Evolutionary conservation across 2,329 filamentous ascomycete species (phyloP).

Genomic region (Colletotrichum cuscutae): DNA sequence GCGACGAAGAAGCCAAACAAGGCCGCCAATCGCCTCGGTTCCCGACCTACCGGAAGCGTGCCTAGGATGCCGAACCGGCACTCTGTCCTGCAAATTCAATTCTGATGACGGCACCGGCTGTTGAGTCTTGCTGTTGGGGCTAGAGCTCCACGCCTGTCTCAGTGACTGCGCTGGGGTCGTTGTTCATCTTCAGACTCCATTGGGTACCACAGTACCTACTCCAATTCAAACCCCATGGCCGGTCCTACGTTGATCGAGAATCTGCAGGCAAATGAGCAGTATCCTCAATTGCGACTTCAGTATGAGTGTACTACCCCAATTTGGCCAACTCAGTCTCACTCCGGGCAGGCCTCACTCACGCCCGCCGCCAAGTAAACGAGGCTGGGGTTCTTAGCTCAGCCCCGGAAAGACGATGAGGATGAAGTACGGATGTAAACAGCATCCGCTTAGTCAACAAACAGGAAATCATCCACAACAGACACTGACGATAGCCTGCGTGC

Average conservation of each 20-base stretch:
- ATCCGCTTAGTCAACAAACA: neutral
- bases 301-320: neutral
- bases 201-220: neutral
- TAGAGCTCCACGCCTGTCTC: neutral
- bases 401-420: neutral
- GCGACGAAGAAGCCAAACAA: neutral
- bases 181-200: neutral
- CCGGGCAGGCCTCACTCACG: neutral
- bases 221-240: neutral
- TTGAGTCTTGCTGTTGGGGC: neutral
- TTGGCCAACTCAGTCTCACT: neutral
- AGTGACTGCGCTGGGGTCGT: neutral
- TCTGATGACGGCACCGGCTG: neutral
- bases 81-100: neutral
- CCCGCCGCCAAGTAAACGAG: neutral
- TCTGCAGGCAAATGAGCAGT: neutral
- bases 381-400: neutral
- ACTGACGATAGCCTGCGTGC: neutral
- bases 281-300: neutral
- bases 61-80: constrained; percentile 20
- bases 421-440: neutral
- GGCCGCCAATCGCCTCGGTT: constrained; percentile 10
- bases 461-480: neutral
- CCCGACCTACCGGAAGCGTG: constrained; percentile 25
- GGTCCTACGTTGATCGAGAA: neutral